Conservation (phyloP, 2,329 filamentous ascomycete genomes). For the Tympanopsis confertula region DNA sequence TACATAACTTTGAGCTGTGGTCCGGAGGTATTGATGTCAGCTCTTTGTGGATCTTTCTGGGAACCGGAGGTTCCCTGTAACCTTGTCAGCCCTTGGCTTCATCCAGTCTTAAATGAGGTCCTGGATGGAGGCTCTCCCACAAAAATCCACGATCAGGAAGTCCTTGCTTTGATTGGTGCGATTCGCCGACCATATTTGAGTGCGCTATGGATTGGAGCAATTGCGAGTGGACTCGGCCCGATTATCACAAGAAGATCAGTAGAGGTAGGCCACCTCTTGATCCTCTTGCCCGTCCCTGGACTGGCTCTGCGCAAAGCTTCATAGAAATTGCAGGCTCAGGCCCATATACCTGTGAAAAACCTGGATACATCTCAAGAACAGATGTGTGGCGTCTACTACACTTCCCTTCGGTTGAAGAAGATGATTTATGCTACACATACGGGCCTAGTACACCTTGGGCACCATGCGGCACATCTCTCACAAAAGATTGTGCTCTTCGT, state of each 20-base stretch:
- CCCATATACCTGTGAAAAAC: background rate
- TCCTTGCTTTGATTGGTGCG: background rate
- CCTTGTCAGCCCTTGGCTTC: background rate
- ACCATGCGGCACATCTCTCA: background rate
- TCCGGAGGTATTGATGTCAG: background rate
- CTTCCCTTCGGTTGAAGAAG: background rate
- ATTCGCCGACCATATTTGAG: background rate
- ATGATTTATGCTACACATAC: slow-evolving; percentile 1
- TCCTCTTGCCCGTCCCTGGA: background rate
- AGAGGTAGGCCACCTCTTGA: background rate
- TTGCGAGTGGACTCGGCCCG: background rate
- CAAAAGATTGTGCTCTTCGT: slow-evolving; percentile 1
- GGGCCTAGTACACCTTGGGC: background rate
- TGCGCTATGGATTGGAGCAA: background rate
- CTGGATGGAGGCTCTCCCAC: background rate
- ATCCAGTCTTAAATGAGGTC: background rate
- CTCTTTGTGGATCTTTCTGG: background rate
- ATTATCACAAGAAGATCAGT: background rate
- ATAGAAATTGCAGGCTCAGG: background rate
- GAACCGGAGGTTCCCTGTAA: background rate
- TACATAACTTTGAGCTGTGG: slow-evolving; percentile 1
- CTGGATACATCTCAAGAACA: background rate
- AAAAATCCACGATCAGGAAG: background rate
- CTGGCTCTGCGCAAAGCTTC: background rate
- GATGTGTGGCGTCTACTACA: background rate